Percentiles rank a stretch among this genome's conserved stretches.
phyloP scores from a whole-genome alignment of 768 basidiomycete genomes.

The Russula vinacea region DNA sequence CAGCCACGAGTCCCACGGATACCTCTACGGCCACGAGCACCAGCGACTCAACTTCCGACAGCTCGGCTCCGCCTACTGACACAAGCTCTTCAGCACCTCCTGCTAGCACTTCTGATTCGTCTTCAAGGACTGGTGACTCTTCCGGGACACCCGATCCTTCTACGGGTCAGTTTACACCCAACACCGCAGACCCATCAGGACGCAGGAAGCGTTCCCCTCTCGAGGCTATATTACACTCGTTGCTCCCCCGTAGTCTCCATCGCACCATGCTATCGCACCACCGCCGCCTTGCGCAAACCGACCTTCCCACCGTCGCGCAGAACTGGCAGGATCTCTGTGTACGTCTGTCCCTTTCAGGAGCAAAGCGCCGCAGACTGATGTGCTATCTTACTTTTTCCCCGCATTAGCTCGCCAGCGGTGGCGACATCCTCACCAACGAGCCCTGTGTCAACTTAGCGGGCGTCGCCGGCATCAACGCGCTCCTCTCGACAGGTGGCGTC shows the following conservation, averaged over 20 bases:
- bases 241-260: background rate
- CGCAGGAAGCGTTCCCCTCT: conserved; percentile 26
- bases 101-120: background rate
- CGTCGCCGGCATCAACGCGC: conserved; percentile 42
- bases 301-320: conserved; percentile 41
- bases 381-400: too few species aligned
- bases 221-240: background rate
- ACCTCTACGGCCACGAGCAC: background rate
- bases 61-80: background rate
- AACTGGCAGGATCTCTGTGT: conserved; percentile 47
- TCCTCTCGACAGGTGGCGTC: conserved; percentile 45
- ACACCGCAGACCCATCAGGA: conserved; percentile 11
- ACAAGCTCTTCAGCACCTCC: background rate
- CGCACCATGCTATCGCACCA: background rate
- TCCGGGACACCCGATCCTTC: background rate
- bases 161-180: conserved; percentile 13
- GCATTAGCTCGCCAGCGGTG: conserved; percentile 38
- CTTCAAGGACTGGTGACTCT: background rate
- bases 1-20: background rate
- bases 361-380: background rate
- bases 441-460: conserved; percentile 46
- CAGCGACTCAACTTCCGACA: background rate
- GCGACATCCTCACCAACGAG: conserved; percentile 41
- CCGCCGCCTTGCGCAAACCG: conserved; percentile 36
- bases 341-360: background rate